A percentile compares a stretch with the other conserved stretches of the same genome.
Evolutionary conservation across 768 basidiomycete species (phyloP).

Genomic region (Boletus tylopilopsis): DNA sequence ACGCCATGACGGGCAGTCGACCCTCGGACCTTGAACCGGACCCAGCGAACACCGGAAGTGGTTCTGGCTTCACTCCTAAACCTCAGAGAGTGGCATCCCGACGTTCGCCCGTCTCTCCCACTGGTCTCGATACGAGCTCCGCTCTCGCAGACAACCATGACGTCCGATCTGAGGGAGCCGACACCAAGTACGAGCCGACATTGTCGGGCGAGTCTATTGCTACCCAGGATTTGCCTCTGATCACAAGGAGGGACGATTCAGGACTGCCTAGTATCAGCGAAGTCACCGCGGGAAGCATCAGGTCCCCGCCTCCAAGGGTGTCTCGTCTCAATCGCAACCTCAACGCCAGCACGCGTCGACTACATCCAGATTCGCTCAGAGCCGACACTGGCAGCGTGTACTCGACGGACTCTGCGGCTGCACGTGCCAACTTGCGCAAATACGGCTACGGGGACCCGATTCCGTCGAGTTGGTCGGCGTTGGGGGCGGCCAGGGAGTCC

Average conservation of each 20-base stretch:
- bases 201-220: neutral
- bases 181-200: neutral
- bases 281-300: neutral
- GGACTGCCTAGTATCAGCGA: neutral
- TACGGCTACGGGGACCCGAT: conserved; percentile 21
- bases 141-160: neutral
- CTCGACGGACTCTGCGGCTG: conserved; percentile 21
- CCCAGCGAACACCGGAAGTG: neutral
- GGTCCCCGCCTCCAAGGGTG: neutral
- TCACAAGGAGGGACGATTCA: neutral
- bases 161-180: neutral
- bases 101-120: conserved; percentile 6
- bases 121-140: neutral
- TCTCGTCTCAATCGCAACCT: conserved; percentile 6
- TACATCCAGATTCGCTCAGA: conserved; percentile 1
- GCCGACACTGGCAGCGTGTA: conserved; percentile 22
- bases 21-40: conserved; percentile 11
- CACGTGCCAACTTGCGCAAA: conserved; percentile 23
- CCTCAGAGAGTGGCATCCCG: conserved; percentile 17
- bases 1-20: conserved; percentile 44
- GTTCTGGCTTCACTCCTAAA: conserved; percentile 21
- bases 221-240: neutral
- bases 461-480: conserved; percentile 24
- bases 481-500: conserved; percentile 10
- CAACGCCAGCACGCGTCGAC: neutral